Evolutionary conservation across 305 asterid species (phyloP), one percentile per base, ranked within the genome.

Genomic region (Striga hermonthica): DNA sequence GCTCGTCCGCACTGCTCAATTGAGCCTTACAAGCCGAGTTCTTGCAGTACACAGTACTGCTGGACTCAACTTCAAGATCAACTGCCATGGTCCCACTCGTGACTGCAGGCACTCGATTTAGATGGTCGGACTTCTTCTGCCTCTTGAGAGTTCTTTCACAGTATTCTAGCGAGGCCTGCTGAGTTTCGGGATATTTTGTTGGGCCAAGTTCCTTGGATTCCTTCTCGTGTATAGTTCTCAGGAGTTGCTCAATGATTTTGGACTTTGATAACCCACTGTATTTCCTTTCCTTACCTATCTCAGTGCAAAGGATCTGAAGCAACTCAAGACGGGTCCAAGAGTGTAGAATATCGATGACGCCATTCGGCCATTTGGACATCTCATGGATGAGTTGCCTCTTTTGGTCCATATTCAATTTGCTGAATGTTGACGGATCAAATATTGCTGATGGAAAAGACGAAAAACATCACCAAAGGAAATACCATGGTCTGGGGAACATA

Each of bases 11-110:
- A 0, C 64, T 43, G 12, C 70, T 78, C 78, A 89, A 60, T 62
- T 76, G 75, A 65, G 95, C 98, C 81, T 81, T 82, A 77, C 98
- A 91, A 12, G 95, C 94, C 36, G 85, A 81, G 61, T 91, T 91
- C 57, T 78, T 77, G 76, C 96, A 91, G 12, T 73, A 67, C 43
- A 72, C 55, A 9, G 73, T 16, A 47, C 53, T 70, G 31, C 69
- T 77, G 7, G 40, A 72, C 74, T 72, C 75, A 22, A 31, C 58
- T 52, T 64, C 74, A 11, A 69, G 67, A 67, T 64, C 37, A 71
- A 41, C 40, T 44, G 12, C 47, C 62, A 75, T 72, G 31, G 43
- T 74, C 65, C 55, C 65, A 60, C 55, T 47, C 57, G 67, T 73
- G 53, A 79, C 60, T 52, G 56, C 65, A 9, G 55, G 56, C 62